phyloP scores from a whole-genome alignment of 1,284 basidiomycete genomes.

The Austroboletus rostrupii region DNA sequence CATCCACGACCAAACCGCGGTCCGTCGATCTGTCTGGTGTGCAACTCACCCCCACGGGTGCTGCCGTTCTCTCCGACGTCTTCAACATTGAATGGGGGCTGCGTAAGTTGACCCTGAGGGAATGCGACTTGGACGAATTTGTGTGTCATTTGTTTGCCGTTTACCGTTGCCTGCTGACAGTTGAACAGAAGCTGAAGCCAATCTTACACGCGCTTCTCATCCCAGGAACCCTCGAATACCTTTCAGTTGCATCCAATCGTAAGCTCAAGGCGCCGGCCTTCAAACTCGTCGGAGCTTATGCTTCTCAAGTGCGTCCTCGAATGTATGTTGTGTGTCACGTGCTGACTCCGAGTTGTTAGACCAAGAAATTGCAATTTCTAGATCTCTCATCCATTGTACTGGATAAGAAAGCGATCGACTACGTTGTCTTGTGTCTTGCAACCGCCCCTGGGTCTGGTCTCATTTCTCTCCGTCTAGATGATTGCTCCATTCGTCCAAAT shows the following conservation, averaged over 20 bases:
- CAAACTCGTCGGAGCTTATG: constrained; percentile 77
- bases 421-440: constrained; percentile 68
- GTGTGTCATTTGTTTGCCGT: constrained; percentile 35
- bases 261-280: constrained; percentile 79
- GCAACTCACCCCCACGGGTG: constrained; percentile 65
- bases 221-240: constrained; percentile 74
- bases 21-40: constrained; percentile 76
- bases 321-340: not conserved
- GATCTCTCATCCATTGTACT: constrained; percentile 87
- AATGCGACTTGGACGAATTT: constrained; percentile 77
- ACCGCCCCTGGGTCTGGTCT: constrained; percentile 55
- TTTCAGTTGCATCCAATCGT: constrained; percentile 86
- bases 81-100: constrained; percentile 89
- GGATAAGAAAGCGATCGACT: constrained; percentile 83
- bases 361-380: constrained; percentile 74
- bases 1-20: constrained; percentile 52
- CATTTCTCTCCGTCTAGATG: constrained; percentile 79
- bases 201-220: constrained; percentile 89
- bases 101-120: constrained; percentile 74
- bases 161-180: constrained; percentile 8
- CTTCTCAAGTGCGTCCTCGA: constrained; percentile 35
- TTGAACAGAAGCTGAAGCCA: constrained; percentile 72
- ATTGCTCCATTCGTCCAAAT: constrained; percentile 69
- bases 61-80: constrained; percentile 83
- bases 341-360: constrained; percentile 38